Evolutionary conservation across 805 yeast genomes (phyloP).

Genomic region (Candida awuae): DNA sequence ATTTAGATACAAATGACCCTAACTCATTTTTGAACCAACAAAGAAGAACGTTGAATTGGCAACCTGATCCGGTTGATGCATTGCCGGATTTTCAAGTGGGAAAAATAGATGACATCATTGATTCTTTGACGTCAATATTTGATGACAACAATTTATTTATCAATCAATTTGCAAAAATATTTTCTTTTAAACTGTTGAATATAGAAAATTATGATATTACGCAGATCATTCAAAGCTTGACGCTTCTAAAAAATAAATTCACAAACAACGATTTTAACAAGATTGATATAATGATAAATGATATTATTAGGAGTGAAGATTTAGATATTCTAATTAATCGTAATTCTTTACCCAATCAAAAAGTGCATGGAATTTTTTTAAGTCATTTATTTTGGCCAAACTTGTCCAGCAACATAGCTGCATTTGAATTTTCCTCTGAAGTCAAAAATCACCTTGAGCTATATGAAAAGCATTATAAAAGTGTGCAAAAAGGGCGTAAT

Average conservation of each 20-base stretch:
- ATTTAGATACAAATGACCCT: not conserved
- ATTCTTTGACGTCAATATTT: conserved; percentile 61
- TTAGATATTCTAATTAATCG: conserved; percentile 28
- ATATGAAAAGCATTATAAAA: conserved; percentile 36
- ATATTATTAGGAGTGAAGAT: conserved; percentile 48
- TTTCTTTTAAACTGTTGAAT: conserved; percentile 49
- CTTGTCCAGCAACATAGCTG: conserved; percentile 28
- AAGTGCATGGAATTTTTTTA: conserved; percentile 51
- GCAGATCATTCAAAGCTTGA: conserved; percentile 37
- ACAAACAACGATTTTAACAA: conserved; percentile 61
- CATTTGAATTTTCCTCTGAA: conserved; percentile 39
- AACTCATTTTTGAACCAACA: conserved; percentile 12
- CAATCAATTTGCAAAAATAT: conserved; percentile 52
- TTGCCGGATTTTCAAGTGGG: conserved; percentile 70
- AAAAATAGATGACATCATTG: conserved; percentile 58
- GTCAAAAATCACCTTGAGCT: conserved; percentile 35
- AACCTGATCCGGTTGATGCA: conserved; percentile 85
- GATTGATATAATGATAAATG: conserved; percentile 79
- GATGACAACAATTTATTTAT: conserved; percentile 62
- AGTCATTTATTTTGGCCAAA: conserved; percentile 82
- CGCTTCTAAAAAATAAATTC: conserved; percentile 39
- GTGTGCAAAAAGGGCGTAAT: conserved; percentile 47
- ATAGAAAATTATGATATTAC: conserved; percentile 33
- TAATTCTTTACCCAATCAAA: conserved; percentile 21
- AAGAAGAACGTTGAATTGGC: conserved; percentile 45